Evolutionary conservation across 1,139 yeast species (phyloP).

Genomic region (Yarrowia galli): DNA sequence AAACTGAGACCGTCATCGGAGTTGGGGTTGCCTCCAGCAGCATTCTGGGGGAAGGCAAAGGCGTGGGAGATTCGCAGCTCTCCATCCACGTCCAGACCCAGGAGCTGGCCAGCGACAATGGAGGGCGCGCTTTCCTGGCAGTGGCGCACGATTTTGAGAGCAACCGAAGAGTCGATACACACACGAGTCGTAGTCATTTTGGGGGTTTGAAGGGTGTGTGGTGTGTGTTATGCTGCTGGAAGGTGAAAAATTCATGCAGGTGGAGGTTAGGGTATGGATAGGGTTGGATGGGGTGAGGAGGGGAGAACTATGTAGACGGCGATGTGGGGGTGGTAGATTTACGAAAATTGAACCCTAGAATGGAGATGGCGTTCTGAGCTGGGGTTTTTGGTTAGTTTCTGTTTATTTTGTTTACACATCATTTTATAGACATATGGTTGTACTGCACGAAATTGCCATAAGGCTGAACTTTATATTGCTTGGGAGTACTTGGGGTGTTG

Average conservation of each 20-base stretch:
- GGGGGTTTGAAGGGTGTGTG: background rate
- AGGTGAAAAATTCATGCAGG: constrained; percentile 33
- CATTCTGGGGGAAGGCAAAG: constrained; percentile 64
- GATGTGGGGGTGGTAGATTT: background rate
- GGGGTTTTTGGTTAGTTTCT: no score
- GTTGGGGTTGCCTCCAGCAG: constrained; percentile 43
- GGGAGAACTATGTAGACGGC: background rate
- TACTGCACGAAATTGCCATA: background rate
- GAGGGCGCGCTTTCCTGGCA: constrained; percentile 74
- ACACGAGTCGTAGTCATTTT: constrained; percentile 44
- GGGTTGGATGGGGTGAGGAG: constrained; percentile 1
- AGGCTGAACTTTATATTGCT: background rate
- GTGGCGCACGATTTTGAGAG: constrained; percentile 74
- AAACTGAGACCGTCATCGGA: constrained; percentile 53
- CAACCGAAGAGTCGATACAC: constrained; percentile 56
- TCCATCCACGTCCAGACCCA: constrained; percentile 73
- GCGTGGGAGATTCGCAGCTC: constrained; percentile 65
- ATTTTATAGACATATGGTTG: background rate
- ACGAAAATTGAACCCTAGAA: no score
- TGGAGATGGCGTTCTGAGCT: no score
- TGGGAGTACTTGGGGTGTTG: background rate
- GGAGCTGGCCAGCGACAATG: constrained; percentile 74
- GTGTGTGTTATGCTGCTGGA: constrained; percentile 16
- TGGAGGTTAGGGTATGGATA: constrained; percentile 21
- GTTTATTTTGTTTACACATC: no score